These are phyloP conservation scores for Colletotrichum lindemuthianum DNA, from an alignment of 2,329 filamentous ascomycete genomes.

Conservation along the genomic window DNA sequence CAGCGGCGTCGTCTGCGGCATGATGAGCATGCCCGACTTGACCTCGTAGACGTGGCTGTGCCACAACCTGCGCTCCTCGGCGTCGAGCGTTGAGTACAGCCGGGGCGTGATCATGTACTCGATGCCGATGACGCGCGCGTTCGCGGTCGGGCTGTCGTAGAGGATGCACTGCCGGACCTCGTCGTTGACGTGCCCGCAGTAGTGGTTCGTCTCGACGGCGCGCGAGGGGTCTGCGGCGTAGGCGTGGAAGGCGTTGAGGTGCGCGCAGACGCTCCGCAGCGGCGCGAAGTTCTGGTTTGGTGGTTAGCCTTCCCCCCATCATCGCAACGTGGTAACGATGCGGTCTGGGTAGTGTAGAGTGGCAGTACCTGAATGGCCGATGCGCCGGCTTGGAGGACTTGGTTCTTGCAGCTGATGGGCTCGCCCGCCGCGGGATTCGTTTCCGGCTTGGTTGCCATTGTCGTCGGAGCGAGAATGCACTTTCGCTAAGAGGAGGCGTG, in stretches of 20 bases:
- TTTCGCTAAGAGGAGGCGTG: neutral
- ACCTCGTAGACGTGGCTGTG: constrained; percentile 82
- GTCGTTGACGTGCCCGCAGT: constrained; percentile 78
- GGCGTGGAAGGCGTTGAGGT: constrained; percentile 87
- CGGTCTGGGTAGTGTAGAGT: too few species aligned
- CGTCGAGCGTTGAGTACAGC: constrained; percentile 72
- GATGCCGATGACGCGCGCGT: constrained; percentile 81
- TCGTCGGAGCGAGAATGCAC: constrained; percentile 3
- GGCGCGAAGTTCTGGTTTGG: constrained; percentile 71
- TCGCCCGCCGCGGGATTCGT: constrained; percentile 51
- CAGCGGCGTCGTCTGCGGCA: constrained; percentile 69
- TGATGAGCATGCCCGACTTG: constrained; percentile 81
- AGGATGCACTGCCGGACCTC: constrained; percentile 87
- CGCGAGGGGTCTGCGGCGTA: constrained; percentile 79
- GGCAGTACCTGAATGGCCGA: constrained; percentile 62
- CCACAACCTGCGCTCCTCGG: constrained; percentile 79
- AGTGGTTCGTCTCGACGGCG: constrained; percentile 83
- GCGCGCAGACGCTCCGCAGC: constrained; percentile 79
- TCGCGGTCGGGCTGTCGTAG: constrained; percentile 75
- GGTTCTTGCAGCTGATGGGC: constrained; percentile 64
- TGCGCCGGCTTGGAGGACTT: constrained; percentile 70
- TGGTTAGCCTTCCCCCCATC: neutral
- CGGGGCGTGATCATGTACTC: constrained; percentile 86
- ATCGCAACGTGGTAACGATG: neutral
- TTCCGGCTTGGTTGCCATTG: constrained; percentile 25